Evolutionary conservation across 306 rosid species (phyloP), one percentile per base, ranked within the genome.

Genomic region (Vigna mungo): DNA sequence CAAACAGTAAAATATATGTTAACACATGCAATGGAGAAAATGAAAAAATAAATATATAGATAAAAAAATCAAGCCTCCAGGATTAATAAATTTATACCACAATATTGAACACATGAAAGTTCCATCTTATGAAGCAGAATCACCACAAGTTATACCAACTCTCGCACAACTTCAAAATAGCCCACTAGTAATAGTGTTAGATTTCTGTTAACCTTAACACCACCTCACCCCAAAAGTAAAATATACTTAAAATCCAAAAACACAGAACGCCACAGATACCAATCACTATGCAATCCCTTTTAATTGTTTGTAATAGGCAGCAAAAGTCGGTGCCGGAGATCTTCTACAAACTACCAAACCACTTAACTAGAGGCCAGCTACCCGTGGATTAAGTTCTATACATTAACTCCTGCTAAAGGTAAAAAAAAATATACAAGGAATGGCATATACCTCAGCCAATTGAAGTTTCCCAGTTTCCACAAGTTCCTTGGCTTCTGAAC

Each of bases 401-500:
- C 27, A 47, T 17, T n/a, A 71, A 71, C 9, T 61, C 43, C 59
- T 14, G 60, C 4, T 49, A 25, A 15, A 13, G 61, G 30, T 56
- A 2, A 65, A 21, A 37, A 37, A 46, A 43, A 30, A 65, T 25
- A 77, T 48, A 52, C 34, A 77, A 49, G 74, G 60, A 61, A 48
- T 0, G 48, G 37, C 27, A 48, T 82, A 76, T 55, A 96, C 99
- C 99, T 96, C 99, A 51, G 99, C 98, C 87, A 96, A 82, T 81
- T 92, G 94, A 79, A 91, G 87, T 83, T 96, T 96, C 60, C 99
- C 99, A 2, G 98, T 91, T 88, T 96, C 99, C 73, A 96, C 89
- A 56, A 96, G 97, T 36, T 96, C 97, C 88, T 96, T 96, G 70
- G 99, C 99, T 89, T 96, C 99, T 58, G 94, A 89, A 83, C 98